Conservation (phyloP, 1,139 yeast species). For the Candida neerlandica region DNA sequence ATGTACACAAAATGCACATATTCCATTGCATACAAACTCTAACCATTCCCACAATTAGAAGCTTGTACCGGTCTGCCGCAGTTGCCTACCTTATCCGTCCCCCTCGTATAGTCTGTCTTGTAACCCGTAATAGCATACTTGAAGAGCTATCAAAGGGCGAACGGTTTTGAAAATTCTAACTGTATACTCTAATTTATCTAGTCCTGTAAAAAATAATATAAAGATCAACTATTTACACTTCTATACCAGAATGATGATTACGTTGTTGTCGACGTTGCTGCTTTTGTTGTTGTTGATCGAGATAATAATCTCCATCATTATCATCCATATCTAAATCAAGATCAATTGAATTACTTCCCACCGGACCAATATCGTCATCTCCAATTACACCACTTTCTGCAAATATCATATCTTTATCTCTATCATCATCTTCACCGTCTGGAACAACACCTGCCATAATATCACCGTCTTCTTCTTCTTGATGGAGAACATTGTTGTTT, state of each 20-base stretch:
- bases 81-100: no score
- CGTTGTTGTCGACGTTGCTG: no score
- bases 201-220: no score
- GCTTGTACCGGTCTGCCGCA: no score
- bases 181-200: not conserved
- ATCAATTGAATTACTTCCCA: not conserved
- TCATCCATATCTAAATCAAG: slow-evolving; percentile 14
- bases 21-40: no score
- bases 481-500: slow-evolving; percentile 7
- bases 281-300: not conserved
- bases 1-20: no score
- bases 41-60: no score
- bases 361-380: slow-evolving; percentile 6
- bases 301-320: not conserved
- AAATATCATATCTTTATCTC: slow-evolving; percentile 6
- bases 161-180: not conserved
- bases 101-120: no score
- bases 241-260: slow-evolving; percentile 5
- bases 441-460: slow-evolving; percentile 10
- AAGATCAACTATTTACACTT: slow-evolving; percentile 3
- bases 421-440: slow-evolving; percentile 1
- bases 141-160: no score
- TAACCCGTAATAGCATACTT: no score
- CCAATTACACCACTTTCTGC: slow-evolving; percentile 6
- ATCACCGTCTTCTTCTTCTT: slow-evolving; percentile 9